A percentile compares a stretch with the other conserved stretches of the same genome.
Evolutionary conservation across 768 basidiomycete species (phyloP).

Genomic region (Naganishia vishniacii): DNA sequence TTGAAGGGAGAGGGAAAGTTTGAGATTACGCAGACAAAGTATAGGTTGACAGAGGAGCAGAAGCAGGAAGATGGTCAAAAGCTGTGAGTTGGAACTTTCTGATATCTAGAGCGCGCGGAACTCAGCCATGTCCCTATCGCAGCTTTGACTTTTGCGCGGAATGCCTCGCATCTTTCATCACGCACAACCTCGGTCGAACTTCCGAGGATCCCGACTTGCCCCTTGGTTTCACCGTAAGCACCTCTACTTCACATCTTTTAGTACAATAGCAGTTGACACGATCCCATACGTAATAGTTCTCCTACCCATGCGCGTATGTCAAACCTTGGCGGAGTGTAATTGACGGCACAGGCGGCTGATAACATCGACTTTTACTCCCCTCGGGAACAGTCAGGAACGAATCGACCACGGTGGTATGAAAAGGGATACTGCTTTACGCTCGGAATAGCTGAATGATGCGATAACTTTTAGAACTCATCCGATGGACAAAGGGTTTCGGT

Average conservation of each 20-base stretch:
- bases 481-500: slow-evolving; percentile 99
- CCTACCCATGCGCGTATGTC: slow-evolving; percentile 85
- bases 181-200: slow-evolving; percentile 56
- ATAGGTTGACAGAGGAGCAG: slow-evolving; percentile 92
- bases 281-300: slow-evolving; percentile 57
- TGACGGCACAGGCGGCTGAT: not conserved
- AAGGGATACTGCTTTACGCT: not conserved
- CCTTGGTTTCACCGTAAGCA: slow-evolving; percentile 83
- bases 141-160: slow-evolving; percentile 90
- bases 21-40: slow-evolving; percentile 95
- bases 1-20: slow-evolving; percentile 91
- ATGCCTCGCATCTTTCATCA: slow-evolving; percentile 80
- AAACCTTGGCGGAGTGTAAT: not conserved
- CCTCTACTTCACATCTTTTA: not conserved
- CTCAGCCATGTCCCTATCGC: not conserved
- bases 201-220: slow-evolving; percentile 58
- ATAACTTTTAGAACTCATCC: slow-evolving; percentile 64
- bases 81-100: slow-evolving; percentile 60
- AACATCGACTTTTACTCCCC: not conserved
- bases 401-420: slow-evolving; percentile 74
- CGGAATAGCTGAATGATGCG: too few species aligned
- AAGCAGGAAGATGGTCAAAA: slow-evolving; percentile 95
- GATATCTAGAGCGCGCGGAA: too few species aligned
- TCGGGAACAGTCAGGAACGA: slow-evolving; percentile 64
- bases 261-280: too few species aligned